A percentile compares a stretch with the other conserved stretches of the same genome.
phyloP scores from a whole-genome alignment of 768 basidiomycete genomes.

The Floccularia luteovirens region DNA sequence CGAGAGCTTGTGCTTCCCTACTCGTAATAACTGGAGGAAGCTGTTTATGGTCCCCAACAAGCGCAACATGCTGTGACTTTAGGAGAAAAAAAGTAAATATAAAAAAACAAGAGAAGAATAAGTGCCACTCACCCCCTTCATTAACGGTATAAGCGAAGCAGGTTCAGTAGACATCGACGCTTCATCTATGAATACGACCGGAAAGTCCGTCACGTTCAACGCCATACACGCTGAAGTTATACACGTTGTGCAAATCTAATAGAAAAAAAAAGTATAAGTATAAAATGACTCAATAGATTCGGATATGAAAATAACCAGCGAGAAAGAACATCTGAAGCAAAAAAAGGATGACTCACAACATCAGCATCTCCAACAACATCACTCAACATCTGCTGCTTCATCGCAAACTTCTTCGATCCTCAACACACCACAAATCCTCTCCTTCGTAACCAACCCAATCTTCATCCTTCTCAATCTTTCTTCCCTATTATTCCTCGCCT shows the following conservation, averaged over 20 bases:
- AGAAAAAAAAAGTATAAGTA: slow-evolving; percentile 4
- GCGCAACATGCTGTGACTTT: slow-evolving; percentile 73
- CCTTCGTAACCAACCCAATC: slow-evolving; percentile 16
- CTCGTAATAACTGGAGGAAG: slow-evolving; percentile 84
- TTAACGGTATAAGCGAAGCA: slow-evolving; percentile 82
- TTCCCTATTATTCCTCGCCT: slow-evolving; percentile 5
- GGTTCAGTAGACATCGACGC: slow-evolving; percentile 97
- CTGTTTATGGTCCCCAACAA: slow-evolving; percentile 98
- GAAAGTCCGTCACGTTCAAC: slow-evolving; percentile 76
- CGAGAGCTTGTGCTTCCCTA: slow-evolving; percentile 62
- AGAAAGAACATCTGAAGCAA: slow-evolving; percentile 1
- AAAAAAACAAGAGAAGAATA: slow-evolving; percentile 6
- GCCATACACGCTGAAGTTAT: slow-evolving; percentile 64
- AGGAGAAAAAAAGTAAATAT: slow-evolving; percentile 7
- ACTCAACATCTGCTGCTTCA: slow-evolving; percentile 55
- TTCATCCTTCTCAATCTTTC: slow-evolving; percentile 24
- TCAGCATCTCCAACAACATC: slow-evolving; percentile 62
- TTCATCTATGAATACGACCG: slow-evolving; percentile 90
- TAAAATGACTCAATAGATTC: no score
- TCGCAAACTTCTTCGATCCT: slow-evolving; percentile 40
- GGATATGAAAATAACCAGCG: slow-evolving; percentile 1
- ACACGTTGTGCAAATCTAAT: slow-evolving; percentile 84
- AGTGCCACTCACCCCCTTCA: slow-evolving; percentile 74
- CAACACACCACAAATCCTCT: slow-evolving; percentile 16
- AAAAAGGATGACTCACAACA: slow-evolving; percentile 44